phyloP scores from a whole-genome alignment of 805 yeast genomes.

The Tetrapisispora taiwanensis region DNA sequence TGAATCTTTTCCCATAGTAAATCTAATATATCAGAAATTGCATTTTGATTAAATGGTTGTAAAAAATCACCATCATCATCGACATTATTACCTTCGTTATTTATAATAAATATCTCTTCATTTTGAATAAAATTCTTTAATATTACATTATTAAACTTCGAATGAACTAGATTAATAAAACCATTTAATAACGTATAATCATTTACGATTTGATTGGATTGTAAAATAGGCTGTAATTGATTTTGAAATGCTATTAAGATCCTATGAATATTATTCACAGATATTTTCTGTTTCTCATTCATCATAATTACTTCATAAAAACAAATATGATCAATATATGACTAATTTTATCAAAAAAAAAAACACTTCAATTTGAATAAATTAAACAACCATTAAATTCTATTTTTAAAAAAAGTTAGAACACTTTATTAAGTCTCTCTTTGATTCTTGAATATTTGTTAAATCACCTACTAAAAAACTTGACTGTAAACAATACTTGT shows the following conservation, averaged over 20 bases:
- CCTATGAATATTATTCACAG: conserved; percentile 13
- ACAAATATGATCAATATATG: no score
- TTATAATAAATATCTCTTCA: background rate
- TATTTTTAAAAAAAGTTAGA: no score
- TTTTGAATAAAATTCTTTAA: conserved; percentile 1
- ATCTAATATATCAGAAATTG: conserved; percentile 33
- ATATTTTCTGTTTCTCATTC: background rate
- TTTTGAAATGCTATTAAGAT: conserved; percentile 12
- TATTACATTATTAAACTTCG: conserved; percentile 17
- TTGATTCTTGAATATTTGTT: no score
- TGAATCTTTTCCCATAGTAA: conserved; percentile 51
- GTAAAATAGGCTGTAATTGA: conserved; percentile 18
- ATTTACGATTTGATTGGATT: conserved; percentile 17
- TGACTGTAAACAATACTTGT: no score
- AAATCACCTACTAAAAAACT: no score
- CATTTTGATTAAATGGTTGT: conserved; percentile 6
- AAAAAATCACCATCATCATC: conserved; percentile 10
- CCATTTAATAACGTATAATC: conserved; percentile 24
- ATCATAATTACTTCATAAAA: background rate
- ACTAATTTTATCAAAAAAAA: no score
- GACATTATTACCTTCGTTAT: conserved; percentile 5
- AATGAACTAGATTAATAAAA: conserved; percentile 21
- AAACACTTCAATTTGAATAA: no score
- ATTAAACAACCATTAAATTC: no score
- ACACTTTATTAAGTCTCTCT: no score